Percentiles rank a stretch among this genome's conserved stretches.
These are phyloP conservation scores for Xylaria flabelliformis DNA, from an alignment of 495 filamentous ascomycete species.

Conservation along the genomic window DNA sequence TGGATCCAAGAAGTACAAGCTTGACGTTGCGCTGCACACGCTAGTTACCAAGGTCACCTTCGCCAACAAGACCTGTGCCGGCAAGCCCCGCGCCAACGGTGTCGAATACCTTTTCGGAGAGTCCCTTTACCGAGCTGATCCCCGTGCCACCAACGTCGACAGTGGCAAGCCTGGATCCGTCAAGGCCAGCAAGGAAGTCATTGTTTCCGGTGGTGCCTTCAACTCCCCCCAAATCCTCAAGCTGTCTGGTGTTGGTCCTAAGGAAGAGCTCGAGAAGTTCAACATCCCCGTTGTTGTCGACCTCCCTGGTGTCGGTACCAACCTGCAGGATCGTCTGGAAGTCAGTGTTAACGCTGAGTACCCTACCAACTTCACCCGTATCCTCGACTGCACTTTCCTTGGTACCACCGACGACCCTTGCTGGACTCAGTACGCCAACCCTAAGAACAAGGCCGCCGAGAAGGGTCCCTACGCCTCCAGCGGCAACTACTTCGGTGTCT, in stretches of 20 bases:
- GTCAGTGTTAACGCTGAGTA: conserved; percentile 52
- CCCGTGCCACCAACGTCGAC: conserved; percentile 37
- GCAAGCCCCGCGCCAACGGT: conserved; percentile 61
- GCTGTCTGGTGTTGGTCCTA: conserved; percentile 66
- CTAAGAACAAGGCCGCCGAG: conserved; percentile 36
- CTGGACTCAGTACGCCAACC: conserved; percentile 52
- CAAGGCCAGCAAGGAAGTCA: conserved; percentile 64
- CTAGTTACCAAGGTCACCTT: conserved; percentile 67
- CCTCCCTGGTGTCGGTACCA: conserved; percentile 66
- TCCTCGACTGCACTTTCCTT: conserved; percentile 56
- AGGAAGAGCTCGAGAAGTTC: conserved; percentile 42
- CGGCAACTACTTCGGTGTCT: conserved; percentile 54
- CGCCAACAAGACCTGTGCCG: conserved; percentile 41
- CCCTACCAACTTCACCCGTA: conserved; percentile 48
- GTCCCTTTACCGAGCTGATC: conserved; percentile 65
- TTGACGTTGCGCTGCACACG: conserved; percentile 65
- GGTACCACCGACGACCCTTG: conserved; percentile 54
- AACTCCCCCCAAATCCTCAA: conserved; percentile 70
- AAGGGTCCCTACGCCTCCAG: conserved; percentile 57
- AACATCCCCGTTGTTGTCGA: conserved; percentile 59
- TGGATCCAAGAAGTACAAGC: conserved; percentile 61
- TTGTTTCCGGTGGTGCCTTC: conserved; percentile 66
- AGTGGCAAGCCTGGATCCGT: conserved; percentile 53
- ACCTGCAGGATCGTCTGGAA: conserved; percentile 71
- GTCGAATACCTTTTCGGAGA: conserved; percentile 67